Conservation (phyloP, 306 rosid genomes). For the Cicer bijugum region DNA sequence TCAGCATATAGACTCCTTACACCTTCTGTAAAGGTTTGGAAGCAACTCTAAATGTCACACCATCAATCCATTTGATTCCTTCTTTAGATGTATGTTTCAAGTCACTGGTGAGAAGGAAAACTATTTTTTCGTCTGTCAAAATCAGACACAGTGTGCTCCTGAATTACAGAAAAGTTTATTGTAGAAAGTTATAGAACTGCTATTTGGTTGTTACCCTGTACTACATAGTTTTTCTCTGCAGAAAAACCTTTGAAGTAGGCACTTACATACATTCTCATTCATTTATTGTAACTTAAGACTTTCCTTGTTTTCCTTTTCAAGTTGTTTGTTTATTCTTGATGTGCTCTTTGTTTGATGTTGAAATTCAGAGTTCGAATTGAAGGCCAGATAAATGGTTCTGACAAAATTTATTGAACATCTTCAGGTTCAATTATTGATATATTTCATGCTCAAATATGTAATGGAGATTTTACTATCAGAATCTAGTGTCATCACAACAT, state of each 20-base stretch:
- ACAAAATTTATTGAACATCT: slow-evolving; percentile 47
- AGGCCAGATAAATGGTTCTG: slow-evolving; percentile 38
- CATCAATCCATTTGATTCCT: background rate
- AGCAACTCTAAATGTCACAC: background rate
- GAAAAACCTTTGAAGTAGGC: slow-evolving; percentile 6
- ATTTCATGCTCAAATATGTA: slow-evolving; percentile 98
- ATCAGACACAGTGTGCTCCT: background rate
- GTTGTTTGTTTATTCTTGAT: slow-evolving; percentile 2
- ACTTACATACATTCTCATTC: too few species aligned
- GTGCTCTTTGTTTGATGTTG: slow-evolving; percentile 13
- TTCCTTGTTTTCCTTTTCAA: background rate
- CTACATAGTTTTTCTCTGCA: background rate
- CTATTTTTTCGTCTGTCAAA: background rate
- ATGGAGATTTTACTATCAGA: slow-evolving; percentile 93
- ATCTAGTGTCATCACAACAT: slow-evolving; percentile 90
- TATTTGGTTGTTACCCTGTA: slow-evolving; percentile 5
- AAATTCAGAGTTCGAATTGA: slow-evolving; percentile 31
- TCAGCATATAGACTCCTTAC: slow-evolving; percentile 92
- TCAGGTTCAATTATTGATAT: slow-evolving; percentile 94
- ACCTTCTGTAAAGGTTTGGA: slow-evolving; percentile 92
- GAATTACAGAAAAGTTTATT: background rate
- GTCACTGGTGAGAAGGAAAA: slow-evolving; percentile 22
- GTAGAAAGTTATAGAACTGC: slow-evolving; percentile 23
- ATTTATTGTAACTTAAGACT: too few species aligned
- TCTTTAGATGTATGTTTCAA: background rate